These are phyloP conservation scores for Papilionanthe hybrid DNA, from an alignment of 116 monocot species.

Conservation along the genomic window DNA sequence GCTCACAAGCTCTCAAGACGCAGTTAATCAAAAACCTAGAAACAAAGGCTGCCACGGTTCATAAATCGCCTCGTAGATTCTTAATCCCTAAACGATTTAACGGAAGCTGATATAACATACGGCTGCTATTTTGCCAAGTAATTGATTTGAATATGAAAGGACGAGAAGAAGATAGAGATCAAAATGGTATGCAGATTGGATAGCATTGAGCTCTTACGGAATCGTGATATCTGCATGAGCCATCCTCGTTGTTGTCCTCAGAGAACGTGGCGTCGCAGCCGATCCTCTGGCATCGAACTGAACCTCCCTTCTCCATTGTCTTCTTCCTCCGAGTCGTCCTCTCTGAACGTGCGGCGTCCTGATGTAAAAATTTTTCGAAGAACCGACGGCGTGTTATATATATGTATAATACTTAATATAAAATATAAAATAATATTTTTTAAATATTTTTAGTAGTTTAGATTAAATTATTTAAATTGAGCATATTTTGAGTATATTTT, in stretches of 20 bases:
- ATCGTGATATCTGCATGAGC: conserved; percentile 81
- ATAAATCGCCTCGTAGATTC: background rate
- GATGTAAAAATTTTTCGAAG: too few species aligned
- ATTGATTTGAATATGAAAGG: background rate
- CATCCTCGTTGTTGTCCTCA: conserved; percentile 73
- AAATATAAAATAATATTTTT: too few species aligned
- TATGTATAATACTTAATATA: too few species aligned
- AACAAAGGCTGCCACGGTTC: background rate
- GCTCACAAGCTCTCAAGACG: background rate
- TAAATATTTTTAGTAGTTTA: too few species aligned
- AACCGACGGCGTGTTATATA: too few species aligned
- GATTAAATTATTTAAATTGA: too few species aligned
- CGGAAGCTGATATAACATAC: background rate
- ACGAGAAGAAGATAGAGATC: background rate
- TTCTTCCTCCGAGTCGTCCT: background rate
- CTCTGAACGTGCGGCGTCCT: too few species aligned
- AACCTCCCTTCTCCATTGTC: conserved; percentile 8
- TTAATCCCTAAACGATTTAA: background rate
- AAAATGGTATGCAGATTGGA: background rate
- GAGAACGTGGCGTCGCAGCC: conserved; percentile 91
- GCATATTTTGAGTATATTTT: too few species aligned
- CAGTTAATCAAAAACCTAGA: background rate
- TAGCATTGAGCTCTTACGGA: conserved; percentile 40
- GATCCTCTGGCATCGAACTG: conserved; percentile 81
- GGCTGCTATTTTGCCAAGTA: background rate